Base-by-base conservation (phyloP, 495 filamentous ascomycete genomes). In the Penicillium pulvis region DNA sequence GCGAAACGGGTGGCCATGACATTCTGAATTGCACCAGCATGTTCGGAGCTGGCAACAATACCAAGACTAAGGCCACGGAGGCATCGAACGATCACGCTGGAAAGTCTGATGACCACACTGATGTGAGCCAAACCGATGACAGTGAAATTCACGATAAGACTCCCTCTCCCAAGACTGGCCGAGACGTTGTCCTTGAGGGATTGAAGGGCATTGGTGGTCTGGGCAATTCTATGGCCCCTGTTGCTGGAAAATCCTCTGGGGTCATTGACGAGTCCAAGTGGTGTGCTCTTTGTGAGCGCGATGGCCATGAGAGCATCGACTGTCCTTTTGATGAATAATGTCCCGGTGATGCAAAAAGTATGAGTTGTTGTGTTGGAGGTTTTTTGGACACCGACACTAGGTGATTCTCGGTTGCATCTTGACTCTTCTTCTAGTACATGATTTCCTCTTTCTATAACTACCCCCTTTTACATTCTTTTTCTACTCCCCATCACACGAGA, bases 231-330 rank as follows among this genome's bases (percentile, higher is more conserved):
- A 77, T 77, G 77, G 63, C 64, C 17, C 70, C 77, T 8, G 83
- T 89, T 11, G 87, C 90, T 5, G 93, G 91, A 39, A 97, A 94
- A 77, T 85, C 88, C 54, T 90, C 84, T 50, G 87, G 86, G 1
- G 78, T 89, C 35, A 82, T 94, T 57, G 91, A 98, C 65, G 84
- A 85, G 61, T 79, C 85, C 55, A 96, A 94, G 75, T 99, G 94
- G 94, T 99, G 94, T 75, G 94, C 95, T 53, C 79, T 98, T 46
- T 99, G 94, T 71, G 94, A 99, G 79, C 83, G 89, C 53, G 95
- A 98, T 67, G 94, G 94, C 31, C 94, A 99, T 67, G 90, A 94
- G 71, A 96, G 92, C 67, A 91, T 95, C 58, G 90, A 95, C 71
- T 98, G 93, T 77, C 93, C 93, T 14, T 89, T 95, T 74, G 93